These are phyloP conservation scores for Melaleuca alternifolia DNA, from an alignment of 345 rosid genomes.

Conservation along the genomic window DNA sequence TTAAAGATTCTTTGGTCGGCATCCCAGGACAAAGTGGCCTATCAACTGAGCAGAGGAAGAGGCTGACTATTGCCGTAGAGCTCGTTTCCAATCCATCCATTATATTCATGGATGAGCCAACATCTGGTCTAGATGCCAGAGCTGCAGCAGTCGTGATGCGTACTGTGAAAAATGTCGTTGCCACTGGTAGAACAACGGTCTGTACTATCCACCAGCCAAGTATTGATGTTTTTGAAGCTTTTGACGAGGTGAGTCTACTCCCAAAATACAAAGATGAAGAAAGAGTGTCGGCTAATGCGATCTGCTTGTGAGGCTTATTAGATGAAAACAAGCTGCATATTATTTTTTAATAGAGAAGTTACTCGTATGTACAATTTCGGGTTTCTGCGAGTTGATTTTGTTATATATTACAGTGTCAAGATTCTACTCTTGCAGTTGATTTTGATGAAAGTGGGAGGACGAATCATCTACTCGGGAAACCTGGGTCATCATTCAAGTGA, in stretches of 20 bases:
- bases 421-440: conserved; percentile 32
- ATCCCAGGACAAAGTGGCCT: conserved; percentile 50
- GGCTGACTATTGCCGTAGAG: conserved; percentile 75
- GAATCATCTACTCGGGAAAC: conserved; percentile 56
- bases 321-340: background rate
- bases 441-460: conserved; percentile 62
- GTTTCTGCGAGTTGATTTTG: background rate
- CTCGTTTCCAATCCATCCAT: conserved; percentile 80
- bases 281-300: background rate
- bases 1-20: conserved; percentile 66
- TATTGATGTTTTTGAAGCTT: conserved; percentile 73
- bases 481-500: conserved; percentile 46
- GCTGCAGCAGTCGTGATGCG: conserved; percentile 86
- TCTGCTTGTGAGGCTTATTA: background rate
- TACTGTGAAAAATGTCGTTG: conserved; percentile 65
- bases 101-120: conserved; percentile 88
- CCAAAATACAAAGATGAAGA: background rate
- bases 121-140: conserved; percentile 78
- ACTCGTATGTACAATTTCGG: background rate
- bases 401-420: background rate
- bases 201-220: conserved; percentile 93
- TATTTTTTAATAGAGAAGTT: background rate
- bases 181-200: conserved; percentile 71
- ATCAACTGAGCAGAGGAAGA: conserved; percentile 78
- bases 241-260: conserved; percentile 50